Base-by-base conservation (phyloP, 306 rosid species). In the Lathyrus aphaca region DNA sequence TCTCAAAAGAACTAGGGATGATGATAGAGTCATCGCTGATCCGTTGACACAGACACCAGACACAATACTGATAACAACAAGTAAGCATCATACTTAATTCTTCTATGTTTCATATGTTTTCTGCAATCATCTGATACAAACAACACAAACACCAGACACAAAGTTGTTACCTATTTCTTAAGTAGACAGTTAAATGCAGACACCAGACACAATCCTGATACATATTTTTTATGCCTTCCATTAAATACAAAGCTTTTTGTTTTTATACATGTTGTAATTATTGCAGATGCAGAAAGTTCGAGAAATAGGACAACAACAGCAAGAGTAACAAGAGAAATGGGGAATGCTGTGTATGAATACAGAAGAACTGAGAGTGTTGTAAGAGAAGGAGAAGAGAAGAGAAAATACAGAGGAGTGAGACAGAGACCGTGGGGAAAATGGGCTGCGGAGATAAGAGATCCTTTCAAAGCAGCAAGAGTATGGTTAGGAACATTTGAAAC, bases 351-450 rank as follows among this genome's bases (percentile, higher is more conserved):
- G 8, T 87, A 84, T 10, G 92, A 87, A 71, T 87, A 84, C 37
- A 79, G 70, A 37, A 62, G 32, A 35, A 13, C 45, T 44, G 81
- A 75, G 35, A 76, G 10, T 16, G 53, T 8, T 12, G 48, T 2
- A 5, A 74, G 72, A 13, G 67, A 25, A 8, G 72, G 74, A 15
- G 72, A 66, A 27, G 72, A 68, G 60, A 84, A 81, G 5, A 85
- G 88, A 53, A 82, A 72, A 17, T 87, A 87, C 80, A 74, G 92
- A 77, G 92, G 92, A 10, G 92, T 87, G 46, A 85, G 92, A 21
- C 92, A 85, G 69, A 78, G 92, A 59, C 92, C 92, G 1, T 87
- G 92, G 92, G 92, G 92, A 3, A 87, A 87, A 55, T 87, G 92
- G 92, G 92, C 92, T 0, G 92, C 92, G 0, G 92, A 87, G 21